Evolutionary conservation across 192 early-diverging fungal genomes (phyloP), one percentile per base, ranked within the genome.

Genomic region (Mycoemilia scoparia): DNA sequence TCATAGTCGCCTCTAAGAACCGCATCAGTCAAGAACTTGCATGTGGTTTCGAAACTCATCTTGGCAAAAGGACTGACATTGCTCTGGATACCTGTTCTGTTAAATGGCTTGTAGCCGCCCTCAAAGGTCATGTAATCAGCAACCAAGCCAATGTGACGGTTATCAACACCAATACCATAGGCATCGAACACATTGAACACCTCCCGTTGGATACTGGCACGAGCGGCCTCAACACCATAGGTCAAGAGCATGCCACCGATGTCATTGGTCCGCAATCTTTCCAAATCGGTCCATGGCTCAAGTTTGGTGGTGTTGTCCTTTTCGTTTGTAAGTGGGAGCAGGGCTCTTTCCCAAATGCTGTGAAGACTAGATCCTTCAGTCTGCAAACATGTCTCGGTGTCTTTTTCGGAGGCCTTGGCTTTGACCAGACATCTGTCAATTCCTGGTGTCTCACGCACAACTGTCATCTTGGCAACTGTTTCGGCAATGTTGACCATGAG

Each of bases 101-200:
- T 93, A 68, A 96, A 96, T 4, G 95, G 83, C 45, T 96, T 96
- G 71, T 83, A 99, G 2, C 77, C 87, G 38, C 96, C 92, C 65
- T 96, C 96, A 49, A 93, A 96, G 0, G 96, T 99, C 96, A 99
- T 99, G 51, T 90, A 96, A 51, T 99, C 96, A 26, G 90, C 90
- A 58, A 99, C 90, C 41, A 99, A 49, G 23, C 74, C 74, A 58
- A 99, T 74, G 51, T 99, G 96, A n/a, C 92, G 79, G 24, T 64
- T 64, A 58, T 99, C 84, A 35, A 99, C 84, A 29, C 57, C 68
- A 39, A 99, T 99, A 33, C 88, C 79, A 51, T 96, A 99, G 2
- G 78, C 85, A 24, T 68, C 77, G 48, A 99, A 99, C 21, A 99
- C 96, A 15, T 65, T 62, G 5, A 73, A 72, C 32, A 99, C 73